Base-by-base conservation (phyloP, 228 moss, liverwort and hornwort genomes). In the Sphagnum magellanicum region DNA sequence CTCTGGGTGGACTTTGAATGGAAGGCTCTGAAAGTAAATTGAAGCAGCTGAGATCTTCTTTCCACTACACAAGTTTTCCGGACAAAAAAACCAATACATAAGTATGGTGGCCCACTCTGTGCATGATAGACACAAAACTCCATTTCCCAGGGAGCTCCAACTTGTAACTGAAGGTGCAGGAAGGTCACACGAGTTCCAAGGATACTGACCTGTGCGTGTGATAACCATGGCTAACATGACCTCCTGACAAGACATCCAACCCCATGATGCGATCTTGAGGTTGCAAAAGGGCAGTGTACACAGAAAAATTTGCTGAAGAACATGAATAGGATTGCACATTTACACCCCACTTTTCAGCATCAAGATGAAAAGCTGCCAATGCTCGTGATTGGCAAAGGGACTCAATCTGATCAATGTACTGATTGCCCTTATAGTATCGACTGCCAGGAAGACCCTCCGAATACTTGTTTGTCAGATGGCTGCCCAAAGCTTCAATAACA, bases 1-100 rank as follows among this genome's bases (percentile, higher is more conserved):
- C 61, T 84, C 81, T 4, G 96, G 86, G 59, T 92, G 89, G 10
- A 96, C 96, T 72, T 92, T 96, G 73, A 91, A 96, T 6, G 96
- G 96, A 5, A 96, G 57, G 12, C 81, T 92, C 66, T 96, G 92
- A 53, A 91, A 96, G 67, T 81, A 96, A 16, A 91, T 87, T 0
- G 96, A 96, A 4, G 96, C 89, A 5, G 89, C 92, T 0, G 96
- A 83, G 13, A 96, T 89, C 67, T 85, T 96, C 64, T 92, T 96
- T 6, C 96, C 92, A 69, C 91, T 80, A n/a, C 50, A 64, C 5
- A 64, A 50, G 48, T 55, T 55, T 55, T 4, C 32, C 32, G 1
- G 32, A 32, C 32, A 32, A 32, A 32, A 32, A 32, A 32, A 32
- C 32, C 32, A 32, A 32, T 32, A 32, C 32, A 32, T 32, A 32